These are phyloP conservation scores for Cornus suecica DNA, from an alignment of 148 eudicot species.

Conservation along the genomic window DNA sequence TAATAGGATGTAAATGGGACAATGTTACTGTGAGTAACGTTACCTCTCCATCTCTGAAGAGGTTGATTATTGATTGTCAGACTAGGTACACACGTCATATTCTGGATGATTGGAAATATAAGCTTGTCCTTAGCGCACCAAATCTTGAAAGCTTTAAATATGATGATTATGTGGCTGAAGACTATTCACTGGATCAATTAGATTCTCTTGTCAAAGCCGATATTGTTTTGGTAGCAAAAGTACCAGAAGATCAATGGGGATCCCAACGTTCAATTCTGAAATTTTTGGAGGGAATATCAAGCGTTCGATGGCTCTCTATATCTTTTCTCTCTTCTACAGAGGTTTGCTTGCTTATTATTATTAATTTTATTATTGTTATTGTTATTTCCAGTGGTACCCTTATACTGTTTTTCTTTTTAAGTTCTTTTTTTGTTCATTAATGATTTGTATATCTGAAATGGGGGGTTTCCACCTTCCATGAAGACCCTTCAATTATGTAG, in stretches of 20 bases:
- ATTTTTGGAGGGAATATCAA: constrained; percentile 16
- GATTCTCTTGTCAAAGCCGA: constrained; percentile 13
- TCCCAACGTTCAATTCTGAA: not conserved
- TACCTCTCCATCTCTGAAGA: constrained; percentile 11
- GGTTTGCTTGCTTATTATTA: constrained; percentile 8
- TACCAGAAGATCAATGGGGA: no score
- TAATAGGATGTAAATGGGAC: not conserved
- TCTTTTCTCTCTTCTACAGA: not conserved
- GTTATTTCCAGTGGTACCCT: no score
- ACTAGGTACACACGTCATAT: no score
- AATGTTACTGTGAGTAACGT: not conserved
- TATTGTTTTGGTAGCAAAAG: not conserved
- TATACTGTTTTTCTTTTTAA: no score
- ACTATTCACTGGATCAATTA: constrained; percentile 7
- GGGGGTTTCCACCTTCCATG: not conserved
- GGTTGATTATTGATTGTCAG: no score
- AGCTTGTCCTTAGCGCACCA: constrained; percentile 24
- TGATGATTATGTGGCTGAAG: not conserved
- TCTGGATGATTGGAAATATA: no score
- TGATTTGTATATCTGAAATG: no score
- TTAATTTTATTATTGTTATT: no score
- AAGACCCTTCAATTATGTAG: not conserved
- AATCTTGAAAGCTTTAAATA: constrained; percentile 8
- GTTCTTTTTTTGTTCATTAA: no score
- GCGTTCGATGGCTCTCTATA: constrained; percentile 15